Base-by-base conservation (phyloP, 2,329 filamentous ascomycete species). In the Fonsecaea nubica region DNA sequence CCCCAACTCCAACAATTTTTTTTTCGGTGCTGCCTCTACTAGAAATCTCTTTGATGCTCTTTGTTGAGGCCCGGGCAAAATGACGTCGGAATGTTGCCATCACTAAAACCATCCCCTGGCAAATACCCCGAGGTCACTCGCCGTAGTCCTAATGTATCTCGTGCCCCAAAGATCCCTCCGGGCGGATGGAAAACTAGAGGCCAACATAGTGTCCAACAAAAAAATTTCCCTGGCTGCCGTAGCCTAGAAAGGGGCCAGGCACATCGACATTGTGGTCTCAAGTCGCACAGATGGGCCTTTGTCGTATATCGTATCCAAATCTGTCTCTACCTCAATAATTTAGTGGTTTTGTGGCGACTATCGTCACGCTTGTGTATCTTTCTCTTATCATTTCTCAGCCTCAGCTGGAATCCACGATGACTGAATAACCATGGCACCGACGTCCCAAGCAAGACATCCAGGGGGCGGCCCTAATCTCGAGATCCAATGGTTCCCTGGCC, bases 1-100 rank as follows among this genome's bases (percentile, higher is more conserved):
- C 63, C 63, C 56, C 63, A 65, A 61, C 63, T 68, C 63, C 66
- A 68, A 68, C 63, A 68, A 42, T 54, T 54, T 56, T 60, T 65
- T 65, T 61, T 58, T 25, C 25, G 50, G 40, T 36, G 48, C 33
- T 36, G 40, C 30, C 12, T 18, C 42, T 58, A 55, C 8, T 10
- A 59, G 21, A 61, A 62, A 62, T 53, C 54, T 40, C 18, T 52
- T 21, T 32, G 33, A 53, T 33, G 35, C 33, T 40, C 58, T 42
- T 66, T 66, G 64, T 63, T 63, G 64, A 66, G 64, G 36, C 30
- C 48, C 59, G n/a, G 53, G 59, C 18, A 7, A 35, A 32, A 56
- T 63, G 59, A 66, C 64, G 59, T 66, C 59, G 36, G 48, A 15
- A n/a, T 38, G 10, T 63, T 59, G 61, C 15, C 60, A 62, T 62